These are phyloP conservation scores for Coemansia sp. DNA, from an alignment of 192 early-diverging fungal genomes.

Conservation along the genomic window DNA sequence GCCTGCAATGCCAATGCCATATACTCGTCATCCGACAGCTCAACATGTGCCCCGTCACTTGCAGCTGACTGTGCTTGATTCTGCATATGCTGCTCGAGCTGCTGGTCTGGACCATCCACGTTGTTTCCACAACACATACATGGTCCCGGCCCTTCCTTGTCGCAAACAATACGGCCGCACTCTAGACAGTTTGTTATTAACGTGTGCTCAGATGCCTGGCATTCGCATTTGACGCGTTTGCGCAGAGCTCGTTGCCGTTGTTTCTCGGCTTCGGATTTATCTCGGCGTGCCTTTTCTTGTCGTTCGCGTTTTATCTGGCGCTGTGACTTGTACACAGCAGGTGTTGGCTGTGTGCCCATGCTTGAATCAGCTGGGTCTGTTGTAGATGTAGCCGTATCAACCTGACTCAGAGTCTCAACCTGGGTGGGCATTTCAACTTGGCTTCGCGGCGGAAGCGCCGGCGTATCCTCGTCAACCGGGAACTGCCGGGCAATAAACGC, in stretches of 20 bases:
- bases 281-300: slow-evolving; percentile 15
- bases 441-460: slow-evolving; percentile 2
- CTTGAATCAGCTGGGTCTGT: neutral
- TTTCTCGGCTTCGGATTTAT: slow-evolving; percentile 24
- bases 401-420: neutral
- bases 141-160: slow-evolving; percentile 51
- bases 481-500: slow-evolving; percentile 45
- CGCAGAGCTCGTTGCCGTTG: slow-evolving; percentile 20
- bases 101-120: slow-evolving; percentile 46
- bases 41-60: slow-evolving; percentile 3
- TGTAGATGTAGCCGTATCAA: neutral
- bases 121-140: slow-evolving; percentile 54
- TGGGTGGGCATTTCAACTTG: neutral
- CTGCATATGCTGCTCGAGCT: slow-evolving; percentile 50
- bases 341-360: neutral
- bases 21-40: slow-evolving; percentile 38
- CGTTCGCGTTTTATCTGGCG: slow-evolving; percentile 39
- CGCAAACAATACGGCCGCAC: slow-evolving; percentile 59
- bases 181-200: slow-evolving; percentile 56
- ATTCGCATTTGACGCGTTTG: slow-evolving; percentile 47
- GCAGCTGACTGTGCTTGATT: neutral
- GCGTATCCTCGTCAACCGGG: slow-evolving; percentile 16
- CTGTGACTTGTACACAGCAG: slow-evolving; percentile 22
- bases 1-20: slow-evolving; percentile 36
- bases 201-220: slow-evolving; percentile 49